Evolutionary conservation across 1,284 basidiomycete genomes (phyloP).

Genomic region (Apiotrichum mycotoxinovorans): DNA sequence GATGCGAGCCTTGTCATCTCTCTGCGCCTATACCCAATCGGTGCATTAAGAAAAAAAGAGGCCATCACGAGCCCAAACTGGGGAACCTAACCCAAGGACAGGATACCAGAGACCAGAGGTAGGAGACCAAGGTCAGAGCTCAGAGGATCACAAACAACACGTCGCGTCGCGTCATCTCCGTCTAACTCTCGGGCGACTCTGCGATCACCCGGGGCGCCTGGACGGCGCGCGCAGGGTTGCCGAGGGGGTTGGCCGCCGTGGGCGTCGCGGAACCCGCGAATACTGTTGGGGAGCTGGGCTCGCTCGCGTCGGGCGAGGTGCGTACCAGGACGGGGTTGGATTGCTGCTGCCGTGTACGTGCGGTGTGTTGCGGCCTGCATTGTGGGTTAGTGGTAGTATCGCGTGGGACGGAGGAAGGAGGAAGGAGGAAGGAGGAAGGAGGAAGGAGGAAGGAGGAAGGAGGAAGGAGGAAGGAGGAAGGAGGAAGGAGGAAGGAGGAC

Average conservation of each 20-base stretch:
- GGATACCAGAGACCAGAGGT: too few relatives aligned
- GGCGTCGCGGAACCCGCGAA: slow-evolving; percentile 11
- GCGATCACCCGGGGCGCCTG: not conserved
- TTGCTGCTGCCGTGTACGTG: slow-evolving; percentile 5
- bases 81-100: too few relatives aligned
- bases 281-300: not conserved
- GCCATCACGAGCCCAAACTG: too few relatives aligned
- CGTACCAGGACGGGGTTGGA: slow-evolving; percentile 6
- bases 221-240: not conserved
- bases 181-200: not conserved
- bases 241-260: slow-evolving; percentile 4
- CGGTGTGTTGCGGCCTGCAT: slow-evolving; percentile 7
- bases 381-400: not conserved
- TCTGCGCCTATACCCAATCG: too few relatives aligned
- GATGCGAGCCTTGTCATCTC: too few relatives aligned
- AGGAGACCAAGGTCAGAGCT: too few relatives aligned
- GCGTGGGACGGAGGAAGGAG: not conserved
- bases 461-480: too few relatives aligned
- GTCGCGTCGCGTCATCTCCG: not conserved
- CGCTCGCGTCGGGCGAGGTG: not conserved
- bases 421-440: too few relatives aligned
- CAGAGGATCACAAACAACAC: not conserved
- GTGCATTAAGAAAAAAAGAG: too few relatives aligned
- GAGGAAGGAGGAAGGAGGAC: too few relatives aligned
- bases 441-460: too few relatives aligned